A percentile compares a stretch with the other conserved stretches of the same genome.
These are phyloP conservation scores for Artemisia tridentata DNA, from an alignment of 129 eudicot genomes.

Conservation along the genomic window DNA sequence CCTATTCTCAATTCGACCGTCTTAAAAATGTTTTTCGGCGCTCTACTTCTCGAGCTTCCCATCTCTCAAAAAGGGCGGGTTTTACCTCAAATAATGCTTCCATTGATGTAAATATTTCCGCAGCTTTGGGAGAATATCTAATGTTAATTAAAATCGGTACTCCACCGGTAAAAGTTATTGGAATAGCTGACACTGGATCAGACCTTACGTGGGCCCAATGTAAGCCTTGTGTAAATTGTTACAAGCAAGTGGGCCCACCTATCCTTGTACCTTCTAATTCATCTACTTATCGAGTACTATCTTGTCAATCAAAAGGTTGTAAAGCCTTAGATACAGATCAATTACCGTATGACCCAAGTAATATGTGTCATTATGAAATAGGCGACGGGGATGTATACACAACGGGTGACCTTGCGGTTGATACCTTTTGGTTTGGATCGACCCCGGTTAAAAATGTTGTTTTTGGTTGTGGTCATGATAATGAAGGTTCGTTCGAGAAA, in stretches of 20 bases:
- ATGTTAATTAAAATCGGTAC: constrained; percentile 55
- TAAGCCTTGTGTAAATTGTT: constrained; percentile 50
- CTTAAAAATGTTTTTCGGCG: constrained; percentile 33
- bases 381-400: constrained; percentile 33
- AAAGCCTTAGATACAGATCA: not conserved
- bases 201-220: constrained; percentile 76
- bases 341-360: not conserved
- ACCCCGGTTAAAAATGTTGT: constrained; percentile 29
- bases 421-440: constrained; percentile 42
- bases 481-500: constrained; percentile 31
- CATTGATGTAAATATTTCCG: constrained; percentile 22
- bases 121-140: constrained; percentile 42
- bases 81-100: not conserved
- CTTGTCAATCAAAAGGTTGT: constrained; percentile 47
- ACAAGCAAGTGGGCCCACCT: constrained; percentile 44
- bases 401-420: constrained; percentile 42
- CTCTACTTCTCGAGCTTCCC: constrained; percentile 35
- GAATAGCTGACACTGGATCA: constrained; percentile 63
- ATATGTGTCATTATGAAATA: constrained; percentile 31
- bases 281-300: constrained; percentile 31
- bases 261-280: constrained; percentile 46
- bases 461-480: constrained; percentile 65
- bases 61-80: not conserved
- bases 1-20: constrained; percentile 22
- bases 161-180: constrained; percentile 44